These are phyloP conservation scores for Epichloe coenophiala DNA, from an alignment of 2,329 filamentous ascomycete genomes.

Conservation along the genomic window DNA sequence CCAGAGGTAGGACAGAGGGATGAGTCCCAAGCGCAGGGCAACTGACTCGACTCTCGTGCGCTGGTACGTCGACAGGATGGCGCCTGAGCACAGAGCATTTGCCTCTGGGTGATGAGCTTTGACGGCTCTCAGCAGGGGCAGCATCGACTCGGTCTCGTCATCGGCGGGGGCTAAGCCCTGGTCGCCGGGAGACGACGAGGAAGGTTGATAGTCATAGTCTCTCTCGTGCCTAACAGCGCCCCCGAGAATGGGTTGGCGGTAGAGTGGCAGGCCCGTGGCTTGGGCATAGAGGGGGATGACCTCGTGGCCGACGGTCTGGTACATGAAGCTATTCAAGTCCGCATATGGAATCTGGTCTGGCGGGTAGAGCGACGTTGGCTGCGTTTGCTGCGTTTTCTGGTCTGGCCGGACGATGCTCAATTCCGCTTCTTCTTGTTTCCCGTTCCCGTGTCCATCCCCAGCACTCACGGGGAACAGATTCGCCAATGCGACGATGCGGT, in stretches of 20 bases:
- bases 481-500: conserved; percentile 73
- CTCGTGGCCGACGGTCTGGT: conserved; percentile 88
- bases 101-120: conserved; percentile 59
- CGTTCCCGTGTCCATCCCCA: background rate
- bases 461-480: conserved; percentile 55
- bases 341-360: conserved; percentile 13
- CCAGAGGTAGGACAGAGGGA: conserved; percentile 81
- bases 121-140: conserved; percentile 58
- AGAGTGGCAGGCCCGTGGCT: conserved; percentile 71
- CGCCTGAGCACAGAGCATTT: conserved; percentile 79
- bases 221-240: conserved; percentile 54
- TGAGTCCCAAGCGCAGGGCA: conserved; percentile 68
- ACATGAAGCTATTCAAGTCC: conserved; percentile 96
- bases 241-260: conserved; percentile 64
- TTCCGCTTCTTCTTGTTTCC: background rate
- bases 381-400: conserved; percentile 3
- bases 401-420: conserved; percentile 10
- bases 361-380: background rate
- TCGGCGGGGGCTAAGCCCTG: conserved; percentile 10
- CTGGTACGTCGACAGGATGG: conserved; percentile 91
- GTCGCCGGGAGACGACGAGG: background rate
- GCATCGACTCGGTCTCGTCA: conserved; percentile 83
- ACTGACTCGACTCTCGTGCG: conserved; percentile 91
- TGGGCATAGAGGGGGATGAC: conserved; percentile 73
- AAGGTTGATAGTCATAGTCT: conserved; percentile 44